Evolutionary conservation across 305 asterid species (phyloP).

Genomic region (Rubia balearica): DNA sequence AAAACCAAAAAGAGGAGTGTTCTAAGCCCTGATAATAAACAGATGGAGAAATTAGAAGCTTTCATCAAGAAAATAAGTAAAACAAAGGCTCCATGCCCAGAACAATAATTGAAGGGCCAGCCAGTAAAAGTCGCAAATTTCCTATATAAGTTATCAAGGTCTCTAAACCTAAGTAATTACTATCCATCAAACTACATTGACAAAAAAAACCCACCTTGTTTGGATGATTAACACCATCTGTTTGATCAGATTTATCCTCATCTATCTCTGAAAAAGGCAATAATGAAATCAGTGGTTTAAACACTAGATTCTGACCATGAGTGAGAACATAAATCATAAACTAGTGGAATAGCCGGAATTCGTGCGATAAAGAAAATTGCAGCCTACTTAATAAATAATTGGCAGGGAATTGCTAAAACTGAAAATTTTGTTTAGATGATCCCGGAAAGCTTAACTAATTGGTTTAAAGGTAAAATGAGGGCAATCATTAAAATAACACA

Average conservation of each 20-base stretch:
- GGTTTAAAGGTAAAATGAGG: not conserved
- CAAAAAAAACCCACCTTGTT: slow-evolving; percentile 12
- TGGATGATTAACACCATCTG: slow-evolving; percentile 1
- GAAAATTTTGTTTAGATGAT: not conserved
- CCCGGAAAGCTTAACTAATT: not conserved
- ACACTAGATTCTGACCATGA: not conserved
- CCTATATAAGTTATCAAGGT: not conserved
- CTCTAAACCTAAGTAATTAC: not conserved
- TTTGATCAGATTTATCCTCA: slow-evolving; percentile 1
- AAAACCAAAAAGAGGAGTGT: not conserved
- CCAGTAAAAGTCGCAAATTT: not conserved
- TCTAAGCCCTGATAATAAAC: not conserved
- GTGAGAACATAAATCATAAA: not conserved
- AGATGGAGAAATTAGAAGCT: not conserved
- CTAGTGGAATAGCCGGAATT: not conserved
- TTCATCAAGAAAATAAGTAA: not conserved
- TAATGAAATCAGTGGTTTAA: not conserved
- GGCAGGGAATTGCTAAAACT: not conserved
- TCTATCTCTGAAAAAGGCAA: slow-evolving; percentile 6
- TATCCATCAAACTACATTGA: not conserved
- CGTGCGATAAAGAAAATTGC: not conserved
- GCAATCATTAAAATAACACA: not conserved
- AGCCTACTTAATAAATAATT: not conserved
- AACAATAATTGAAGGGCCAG: not conserved
- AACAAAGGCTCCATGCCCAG: not conserved